Percentiles rank a stretch among this genome's conserved stretches.
Evolutionary conservation across 2,329 filamentous ascomycete species (phyloP).

Genomic region (Coniochaeta sp.): DNA sequence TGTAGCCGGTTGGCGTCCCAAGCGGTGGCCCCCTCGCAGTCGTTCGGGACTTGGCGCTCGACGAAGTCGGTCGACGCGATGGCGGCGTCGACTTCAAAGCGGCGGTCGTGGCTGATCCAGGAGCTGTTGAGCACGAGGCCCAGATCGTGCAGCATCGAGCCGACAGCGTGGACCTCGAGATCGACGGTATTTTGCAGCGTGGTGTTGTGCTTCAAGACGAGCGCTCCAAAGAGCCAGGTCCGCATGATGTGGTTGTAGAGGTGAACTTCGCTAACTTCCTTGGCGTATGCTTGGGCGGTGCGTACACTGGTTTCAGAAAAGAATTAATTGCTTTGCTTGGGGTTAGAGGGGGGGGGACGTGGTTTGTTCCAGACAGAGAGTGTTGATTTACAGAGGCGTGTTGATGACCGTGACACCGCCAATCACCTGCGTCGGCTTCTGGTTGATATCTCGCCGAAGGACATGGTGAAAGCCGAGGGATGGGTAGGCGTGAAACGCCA

Average conservation of each 20-base stretch:
- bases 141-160: constrained; percentile 33
- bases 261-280: neutral
- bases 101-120: constrained; percentile 32
- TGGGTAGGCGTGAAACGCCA: neutral
- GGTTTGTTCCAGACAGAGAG: neutral
- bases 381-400: neutral
- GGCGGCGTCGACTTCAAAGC: constrained; percentile 44
- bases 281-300: constrained; percentile 5
- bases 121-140: constrained; percentile 28
- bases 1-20: constrained; percentile 35
- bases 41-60: constrained; percentile 1
- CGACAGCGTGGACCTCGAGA: constrained; percentile 28
- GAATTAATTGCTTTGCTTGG: neutral
- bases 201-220: constrained; percentile 6
- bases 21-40: neutral
- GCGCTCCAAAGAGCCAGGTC: constrained; percentile 8
- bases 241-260: constrained; percentile 10
- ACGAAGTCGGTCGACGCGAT: constrained; percentile 34
- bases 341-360: neutral
- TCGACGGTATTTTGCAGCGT: constrained; percentile 20
- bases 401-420: neutral
- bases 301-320: constrained; percentile 1
- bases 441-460: neutral
- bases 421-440: neutral
- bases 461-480: neutral